Base-by-base conservation (phyloP, 225 moss, liverwort and hornwort genomes). In the Pseudisothecium myosuroides region DNA sequence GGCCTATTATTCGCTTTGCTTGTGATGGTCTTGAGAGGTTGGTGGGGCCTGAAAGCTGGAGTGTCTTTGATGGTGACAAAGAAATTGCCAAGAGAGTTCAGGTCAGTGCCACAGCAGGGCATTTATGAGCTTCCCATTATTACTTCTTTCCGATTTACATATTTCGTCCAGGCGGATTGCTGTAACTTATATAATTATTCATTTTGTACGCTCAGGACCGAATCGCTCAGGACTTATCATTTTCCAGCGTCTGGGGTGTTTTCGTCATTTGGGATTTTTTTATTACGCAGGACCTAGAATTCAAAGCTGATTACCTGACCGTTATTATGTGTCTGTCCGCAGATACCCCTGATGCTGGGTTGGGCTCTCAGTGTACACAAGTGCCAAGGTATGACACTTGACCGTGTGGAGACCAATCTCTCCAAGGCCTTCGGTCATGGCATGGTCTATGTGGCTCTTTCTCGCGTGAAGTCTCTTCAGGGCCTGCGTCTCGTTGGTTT, bases 321-420 rank as follows among this genome's bases (percentile, higher is more conserved):
- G 39, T 84, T 82, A 21, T 21, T 82, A 60, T 67, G 23, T 80
- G 75, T 58, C 52, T 85, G 32, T 37, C 39, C 63, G 56, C 85
- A 94, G 92, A 92, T 98, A 79, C 98, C 98, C 32, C 73, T 98
- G 72, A 80, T 92, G 80, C 87, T 97, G 90, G 98, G 97, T 72
- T 98, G 98, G 98, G 98, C 98, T 50, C 91, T 98, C 22, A 98
- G 97, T 84, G 96, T 98, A 59, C 97, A 97, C 90, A 98, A 98
- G 93, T 98, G 98, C 87, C 98, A 98, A 89, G 98, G 98, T 52
- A 97, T 96, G 98, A 98, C 98, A 56, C 91, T 98, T 68, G 98
- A 98, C 91, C 94, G 94, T 80, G 98, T 96, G 83, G 98, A 97
- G 88, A 97, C 97, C 77, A 94, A 98, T 92, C 95, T 98, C 39